Base-by-base conservation (phyloP, 495 filamentous ascomycete species). In the Cenococcum geophilum region DNA sequence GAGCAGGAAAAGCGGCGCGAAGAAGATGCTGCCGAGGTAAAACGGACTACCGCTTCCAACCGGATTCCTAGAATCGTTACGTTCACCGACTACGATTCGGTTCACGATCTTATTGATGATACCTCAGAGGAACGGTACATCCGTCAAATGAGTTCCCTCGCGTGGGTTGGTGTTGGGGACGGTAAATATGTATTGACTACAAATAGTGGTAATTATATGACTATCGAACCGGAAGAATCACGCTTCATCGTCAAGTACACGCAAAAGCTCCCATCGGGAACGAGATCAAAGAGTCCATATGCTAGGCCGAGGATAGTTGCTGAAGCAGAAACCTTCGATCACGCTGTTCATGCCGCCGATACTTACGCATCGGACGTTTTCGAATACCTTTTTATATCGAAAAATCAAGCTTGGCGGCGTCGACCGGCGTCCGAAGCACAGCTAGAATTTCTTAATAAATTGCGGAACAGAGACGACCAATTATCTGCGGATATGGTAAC, bases 31-130 rank as follows among this genome's bases (percentile, higher is more conserved):
- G 50, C 53, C 14, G 53, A 58, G 23, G 63, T 63, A 50, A 16
- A 63, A 32, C 34, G 57, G 36, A 37, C 57, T 16, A 36, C 55
- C 0, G 50, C 40, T 9, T 55, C 61, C 1, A 35, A 25, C 18
- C 25, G 47, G 11, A 14, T 57, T 11, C 56, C 57, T 40, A 68
- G 72, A 21, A 77, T 68, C 4, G 72, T 93, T 23, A 82, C 79
- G 0, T 96, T 96, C 64, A 92, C 87, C 16, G 88, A 93, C 62
- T 99, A 97, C 65, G 89, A 91, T 59, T 90, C 85, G 0, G 82
- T 99, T 21, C 84, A 86, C 66, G 92, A 96, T 68, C 79, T 99
- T 32, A 83, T 99, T 16, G 79, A 82, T n/a, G 93, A 97, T 71
- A 83, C 85, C 5, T 83, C 83, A 10, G 81, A 80, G 37, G 91